Percentiles rank a stretch among this genome's conserved stretches.
Conservation (phyloP, 805 yeast genomes). For the Barnettozyma siamensis region DNA sequence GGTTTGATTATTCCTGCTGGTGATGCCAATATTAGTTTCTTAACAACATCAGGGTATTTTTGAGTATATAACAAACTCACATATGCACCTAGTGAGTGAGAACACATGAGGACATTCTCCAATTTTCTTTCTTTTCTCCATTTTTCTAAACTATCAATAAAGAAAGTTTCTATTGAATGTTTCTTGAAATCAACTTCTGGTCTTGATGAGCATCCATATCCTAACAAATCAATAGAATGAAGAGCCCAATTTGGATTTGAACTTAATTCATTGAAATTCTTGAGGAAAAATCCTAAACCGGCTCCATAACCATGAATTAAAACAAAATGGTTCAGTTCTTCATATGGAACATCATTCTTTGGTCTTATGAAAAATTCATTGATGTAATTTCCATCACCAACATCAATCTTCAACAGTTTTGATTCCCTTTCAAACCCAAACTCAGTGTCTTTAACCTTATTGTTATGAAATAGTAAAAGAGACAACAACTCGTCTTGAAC, state of each 20-base stretch:
- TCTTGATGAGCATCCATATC: conserved; percentile 86
- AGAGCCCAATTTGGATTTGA: conserved; percentile 51
- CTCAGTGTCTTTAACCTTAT: conserved; percentile 20
- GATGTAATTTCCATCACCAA: conserved; percentile 47
- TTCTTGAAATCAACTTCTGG: conserved; percentile 47
- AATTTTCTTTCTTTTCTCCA: conserved; percentile 56
- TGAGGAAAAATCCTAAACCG: conserved; percentile 77
- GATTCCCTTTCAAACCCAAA: conserved; percentile 14
- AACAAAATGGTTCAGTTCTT: conserved; percentile 47
- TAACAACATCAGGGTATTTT: conserved; percentile 53
- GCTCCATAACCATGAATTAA: conserved; percentile 95
- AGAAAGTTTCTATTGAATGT: conserved; percentile 32
- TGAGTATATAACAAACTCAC: conserved; percentile 63
- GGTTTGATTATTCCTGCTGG: conserved; percentile 81
- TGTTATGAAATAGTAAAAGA: conserved; percentile 42
- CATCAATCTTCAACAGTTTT: conserved; percentile 31
- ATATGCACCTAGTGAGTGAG: conserved; percentile 94
- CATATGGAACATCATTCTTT: conserved; percentile 29
- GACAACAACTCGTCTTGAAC: conserved; percentile 43
- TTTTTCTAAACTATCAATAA: conserved; percentile 47
- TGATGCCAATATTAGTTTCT: conserved; percentile 69
- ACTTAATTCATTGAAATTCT: conserved; percentile 57
- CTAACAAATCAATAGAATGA: conserved; percentile 83
- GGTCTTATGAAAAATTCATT: conserved; percentile 72
- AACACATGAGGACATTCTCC: conserved; percentile 50